Conservation (phyloP, 179 eudicot genomes). For the Spinacia oleracea region DNA sequence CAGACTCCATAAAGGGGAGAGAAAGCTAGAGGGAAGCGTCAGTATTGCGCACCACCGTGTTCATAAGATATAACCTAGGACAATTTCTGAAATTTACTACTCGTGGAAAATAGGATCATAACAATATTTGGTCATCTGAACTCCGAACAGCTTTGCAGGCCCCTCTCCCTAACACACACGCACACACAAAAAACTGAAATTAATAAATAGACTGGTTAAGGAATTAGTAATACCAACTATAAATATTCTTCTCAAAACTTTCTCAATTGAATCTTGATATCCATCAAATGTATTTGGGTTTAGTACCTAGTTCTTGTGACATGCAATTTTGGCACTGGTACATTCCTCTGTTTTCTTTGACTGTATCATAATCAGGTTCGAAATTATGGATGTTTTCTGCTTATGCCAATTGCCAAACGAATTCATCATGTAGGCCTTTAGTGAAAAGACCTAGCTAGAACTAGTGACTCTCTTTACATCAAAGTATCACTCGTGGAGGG, state of each 20-base stretch:
- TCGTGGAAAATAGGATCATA: too few relatives aligned
- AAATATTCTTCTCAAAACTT: background rate
- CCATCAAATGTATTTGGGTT: background rate
- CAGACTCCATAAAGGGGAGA: background rate
- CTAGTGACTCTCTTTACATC: background rate
- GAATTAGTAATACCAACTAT: background rate
- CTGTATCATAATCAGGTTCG: conserved; percentile 1
- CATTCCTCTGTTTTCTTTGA: background rate
- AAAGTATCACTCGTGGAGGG: background rate
- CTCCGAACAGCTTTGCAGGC: background rate
- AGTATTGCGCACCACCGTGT: background rate
- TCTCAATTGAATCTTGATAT: background rate
- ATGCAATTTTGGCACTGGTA: background rate
- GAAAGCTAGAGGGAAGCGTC: background rate
- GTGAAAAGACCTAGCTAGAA: background rate
- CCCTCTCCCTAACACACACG: too few relatives aligned
- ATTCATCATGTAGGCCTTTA: background rate
- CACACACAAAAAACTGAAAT: background rate
- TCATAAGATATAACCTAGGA: background rate
- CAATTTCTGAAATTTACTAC: background rate
- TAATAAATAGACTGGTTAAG: background rate
- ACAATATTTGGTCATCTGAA: background rate
- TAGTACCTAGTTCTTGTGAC: background rate
- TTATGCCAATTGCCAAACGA: background rate
- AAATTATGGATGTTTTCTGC: background rate